Evolutionary conservation across 192 early-diverging fungal genomes (phyloP).

Genomic region (Bifiguratus adelaidae): DNA sequence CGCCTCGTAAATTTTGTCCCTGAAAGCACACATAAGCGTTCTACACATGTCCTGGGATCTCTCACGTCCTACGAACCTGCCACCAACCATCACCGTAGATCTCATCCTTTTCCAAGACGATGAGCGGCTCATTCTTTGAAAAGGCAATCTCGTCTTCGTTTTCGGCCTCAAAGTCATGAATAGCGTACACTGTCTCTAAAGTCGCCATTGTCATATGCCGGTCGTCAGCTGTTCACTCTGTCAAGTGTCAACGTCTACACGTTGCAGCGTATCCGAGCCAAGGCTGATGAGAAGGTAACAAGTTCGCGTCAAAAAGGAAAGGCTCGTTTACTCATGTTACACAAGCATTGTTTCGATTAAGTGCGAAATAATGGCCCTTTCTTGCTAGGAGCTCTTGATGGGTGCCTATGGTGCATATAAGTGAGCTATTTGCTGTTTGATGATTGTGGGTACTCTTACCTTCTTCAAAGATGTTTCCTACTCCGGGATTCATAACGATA

Average conservation of each 20-base stretch:
- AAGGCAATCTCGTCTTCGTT: constrained; percentile 63
- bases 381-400: constrained; percentile 18
- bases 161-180: constrained; percentile 48
- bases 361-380: constrained; percentile 11
- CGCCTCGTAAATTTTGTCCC: constrained; percentile 54
- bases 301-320: no score
- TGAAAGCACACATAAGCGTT: constrained; percentile 8
- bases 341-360: constrained; percentile 16
- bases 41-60: not conserved
- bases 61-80: constrained; percentile 31
- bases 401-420: constrained; percentile 9
- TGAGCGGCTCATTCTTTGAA: constrained; percentile 46
- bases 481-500: constrained; percentile 20
- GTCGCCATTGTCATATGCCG: no score
- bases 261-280: no score
- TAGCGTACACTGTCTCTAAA: constrained; percentile 37
- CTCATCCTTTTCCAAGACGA: constrained; percentile 64
- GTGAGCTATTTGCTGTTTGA: not conserved
- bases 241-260: no score
- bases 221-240: no score
- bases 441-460: constrained; percentile 8
- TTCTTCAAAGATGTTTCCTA: constrained; percentile 24
- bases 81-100: constrained; percentile 70
- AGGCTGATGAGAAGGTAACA: no score
- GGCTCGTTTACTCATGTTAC: no score